Evolutionary conservation across 331 rosid species (phyloP), one percentile per base, ranked within the genome.

Genomic region (Cucumis variabilis): DNA sequence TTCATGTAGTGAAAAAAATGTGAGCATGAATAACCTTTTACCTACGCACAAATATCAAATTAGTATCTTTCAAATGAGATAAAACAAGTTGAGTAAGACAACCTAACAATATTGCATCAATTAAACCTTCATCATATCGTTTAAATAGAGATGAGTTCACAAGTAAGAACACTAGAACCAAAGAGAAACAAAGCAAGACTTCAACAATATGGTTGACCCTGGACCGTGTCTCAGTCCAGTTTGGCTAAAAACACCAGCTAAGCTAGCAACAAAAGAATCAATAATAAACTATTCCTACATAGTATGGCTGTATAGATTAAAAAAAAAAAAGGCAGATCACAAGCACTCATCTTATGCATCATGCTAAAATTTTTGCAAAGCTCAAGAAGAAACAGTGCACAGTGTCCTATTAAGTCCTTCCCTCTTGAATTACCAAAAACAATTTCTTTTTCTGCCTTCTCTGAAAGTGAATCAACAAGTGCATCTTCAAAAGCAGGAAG

Each of bases 111-210:
- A 51, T 24, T 27, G 87, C 78, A 69, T 66, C 60, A 69, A 76
- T 87, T 85, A 30, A 16, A 97, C 99, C 99, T 97, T 97, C 99
- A 97, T 97, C 99, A 97, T 97, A 89, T 97, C 98, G 88, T 97
- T 97, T 88, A 97, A 91, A 88, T 95, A 95, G 88, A 97, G 98
- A 93, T 97, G 99, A 83, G 12, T 83, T 65, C 23, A 66, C 75
- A 41, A 9, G 17, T 9, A 14, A 85, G 28, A 16, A 20, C 69
- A 85, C 72, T 82, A 70, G 30, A 27, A 30, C 9, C 81, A 55
- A 85, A 30, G 48, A 51, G 72, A 85, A 69, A 48, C 5, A 85
- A 69, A 68, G 48, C 13, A 58, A 2, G 37, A 69, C 28, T 85
- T 58, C 63, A 13, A 25, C 67, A 16, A 27, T 73, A 85, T 23